phyloP scores from a whole-genome alignment of 495 filamentous ascomycete species.

The Podospora anserina region DNA sequence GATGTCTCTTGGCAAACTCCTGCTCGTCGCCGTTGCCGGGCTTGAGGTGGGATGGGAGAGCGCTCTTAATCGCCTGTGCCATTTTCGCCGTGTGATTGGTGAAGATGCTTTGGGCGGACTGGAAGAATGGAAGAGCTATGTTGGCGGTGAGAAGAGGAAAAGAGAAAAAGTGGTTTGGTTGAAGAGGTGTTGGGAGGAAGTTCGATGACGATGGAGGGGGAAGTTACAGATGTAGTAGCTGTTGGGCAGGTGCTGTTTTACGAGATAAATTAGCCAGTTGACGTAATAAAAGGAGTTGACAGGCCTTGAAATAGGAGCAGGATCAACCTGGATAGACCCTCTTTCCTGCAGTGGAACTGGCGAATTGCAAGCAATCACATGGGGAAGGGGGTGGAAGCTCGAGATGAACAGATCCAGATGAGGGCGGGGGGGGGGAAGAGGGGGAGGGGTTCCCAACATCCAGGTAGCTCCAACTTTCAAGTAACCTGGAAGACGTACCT shows the following conservation, averaged over 20 bases:
- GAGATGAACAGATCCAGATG: conserved; percentile 8
- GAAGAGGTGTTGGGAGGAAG: neutral
- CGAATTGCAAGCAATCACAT: conserved; percentile 23
- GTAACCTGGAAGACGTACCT: neutral
- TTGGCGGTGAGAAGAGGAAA: neutral
- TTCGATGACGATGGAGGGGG: conserved; percentile 11
- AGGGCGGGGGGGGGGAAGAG: neutral
- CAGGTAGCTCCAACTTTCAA: conserved; percentile 1
- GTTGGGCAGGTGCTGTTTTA: conserved; percentile 17
- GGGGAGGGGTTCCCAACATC: conserved; percentile 1
- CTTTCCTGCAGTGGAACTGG: conserved; percentile 24
- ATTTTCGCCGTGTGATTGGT: conserved; percentile 48
- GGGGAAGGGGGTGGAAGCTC: conserved; percentile 4
- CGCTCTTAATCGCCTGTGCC: conserved; percentile 62
- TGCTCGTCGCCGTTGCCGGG: conserved; percentile 53
- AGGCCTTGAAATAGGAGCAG: conserved; percentile 15
- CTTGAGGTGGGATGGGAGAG: conserved; percentile 79
- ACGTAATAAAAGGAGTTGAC: conserved; percentile 31
- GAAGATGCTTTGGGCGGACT: conserved; percentile 5
- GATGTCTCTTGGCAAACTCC: conserved; percentile 66
- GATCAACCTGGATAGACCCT: conserved; percentile 23
- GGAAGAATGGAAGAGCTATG: conserved; percentile 3
- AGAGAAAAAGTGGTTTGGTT: conserved; percentile 10
- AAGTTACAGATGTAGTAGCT: conserved; percentile 10
- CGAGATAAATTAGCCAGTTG: conserved; percentile 35